Evolutionary conservation across 768 basidiomycete genomes (phyloP), one percentile per base, ranked within the genome.

Genomic region (Leccinum uliginosum): DNA sequence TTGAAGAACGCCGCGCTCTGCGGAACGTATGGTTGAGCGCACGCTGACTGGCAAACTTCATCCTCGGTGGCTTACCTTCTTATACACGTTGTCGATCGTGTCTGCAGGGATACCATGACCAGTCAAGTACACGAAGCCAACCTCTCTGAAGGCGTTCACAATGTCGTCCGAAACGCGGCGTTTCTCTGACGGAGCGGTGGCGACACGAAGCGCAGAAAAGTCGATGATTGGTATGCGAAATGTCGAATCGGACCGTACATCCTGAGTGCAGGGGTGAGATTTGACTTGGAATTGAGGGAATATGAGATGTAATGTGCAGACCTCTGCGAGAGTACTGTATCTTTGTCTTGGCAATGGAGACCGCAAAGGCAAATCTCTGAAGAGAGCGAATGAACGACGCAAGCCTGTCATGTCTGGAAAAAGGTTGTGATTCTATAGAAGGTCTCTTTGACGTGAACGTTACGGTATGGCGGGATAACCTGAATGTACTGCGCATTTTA

Each of bases 1-100:
- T 67, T 63, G 62, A 94, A 94, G 75, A 93, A 93, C 46, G 83
- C 78, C 14, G 81, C 82, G 64, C 89, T 92, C 91, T 93, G 23
- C 4, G 29, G 17, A 59, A 53, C 14, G 26, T 11, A 43, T 26
- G n/a, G 17, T 52, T 46, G n/a, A n/a, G 34, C 43, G 44, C 15
- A 27, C 14, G 9, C 3, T 38, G 19, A 30, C 7, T 1, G 9
- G 15, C 19, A 4, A 32, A 29, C 5, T 19, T 17, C 77, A 34
- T 34, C 26, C 12, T 35, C 21, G 24, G 50, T 7, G 3, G 29
- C 63, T 17, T 59, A 86, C 91, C 84, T 89, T 84, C 38, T 72
- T 64, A 63, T 91, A 93, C 3, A 82, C 83, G 44, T 75, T 73
- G 62, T 82, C 68, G 11, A 93, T 79, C 14, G 78, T 80, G 32